Conservation (phyloP, 1,284 basidiomycete species). For the Tylopilus orsonianus region DNA sequence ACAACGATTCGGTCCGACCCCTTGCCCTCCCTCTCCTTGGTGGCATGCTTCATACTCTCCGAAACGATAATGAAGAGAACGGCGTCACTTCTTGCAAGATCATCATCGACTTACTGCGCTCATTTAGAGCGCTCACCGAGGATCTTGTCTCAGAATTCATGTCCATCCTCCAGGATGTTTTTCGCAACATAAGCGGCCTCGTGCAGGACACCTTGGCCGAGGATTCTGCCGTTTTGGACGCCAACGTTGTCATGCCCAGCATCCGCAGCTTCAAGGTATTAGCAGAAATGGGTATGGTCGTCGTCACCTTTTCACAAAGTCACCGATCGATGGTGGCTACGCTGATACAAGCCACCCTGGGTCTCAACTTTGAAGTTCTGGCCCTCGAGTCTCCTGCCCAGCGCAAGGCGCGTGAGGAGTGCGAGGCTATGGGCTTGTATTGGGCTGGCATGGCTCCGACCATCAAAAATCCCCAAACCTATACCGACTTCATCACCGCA, state of each 20-base stretch:
- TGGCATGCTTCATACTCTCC: constrained; percentile 79
- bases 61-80: constrained; percentile 96
- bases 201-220: constrained; percentile 78
- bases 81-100: constrained; percentile 91
- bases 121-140: constrained; percentile 73
- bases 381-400: constrained; percentile 88
- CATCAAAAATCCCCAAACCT: constrained; percentile 77
- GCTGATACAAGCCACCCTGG: constrained; percentile 73
- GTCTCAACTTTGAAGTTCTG: constrained; percentile 74
- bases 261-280: constrained; percentile 93
- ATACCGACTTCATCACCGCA: constrained; percentile 87
- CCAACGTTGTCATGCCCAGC: constrained; percentile 62
- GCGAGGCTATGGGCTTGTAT: constrained; percentile 69
- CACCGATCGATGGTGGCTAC: constrained; percentile 69
- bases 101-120: constrained; percentile 79
- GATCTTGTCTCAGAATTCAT: constrained; percentile 83
- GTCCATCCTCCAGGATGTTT: constrained; percentile 73
- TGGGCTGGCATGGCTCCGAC: constrained; percentile 86
- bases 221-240: constrained; percentile 54
- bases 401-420: constrained; percentile 77
- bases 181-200: constrained; percentile 74
- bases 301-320: constrained; percentile 89
- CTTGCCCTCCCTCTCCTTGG: constrained; percentile 73
- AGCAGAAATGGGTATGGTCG: constrained; percentile 91
- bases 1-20: constrained; percentile 75